Evolutionary conservation across 192 early-diverging fungal genomes (phyloP), one percentile per base, ranked within the genome.

Genomic region (Spizellomyces punctatus): DNA sequence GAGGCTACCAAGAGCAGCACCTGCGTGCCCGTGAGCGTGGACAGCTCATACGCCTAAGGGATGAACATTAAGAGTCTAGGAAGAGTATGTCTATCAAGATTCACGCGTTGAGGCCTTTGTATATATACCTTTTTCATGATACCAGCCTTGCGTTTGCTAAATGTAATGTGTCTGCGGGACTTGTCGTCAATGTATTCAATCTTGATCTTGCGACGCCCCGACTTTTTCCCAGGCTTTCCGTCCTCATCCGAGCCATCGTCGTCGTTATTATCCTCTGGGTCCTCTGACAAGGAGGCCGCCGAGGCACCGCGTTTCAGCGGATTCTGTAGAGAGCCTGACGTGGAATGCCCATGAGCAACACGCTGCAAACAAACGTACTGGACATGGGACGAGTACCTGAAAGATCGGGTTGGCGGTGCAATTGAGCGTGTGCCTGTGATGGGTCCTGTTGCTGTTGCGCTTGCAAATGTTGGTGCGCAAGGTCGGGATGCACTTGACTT

Each of bases 151-250:
- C 96, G 88, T 78, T 98, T 98, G 74, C 88, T 90, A 70, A 98
- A 96, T 5, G 96, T 96, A 70, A 96, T 96, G 76, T 95, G 94
- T 57, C 96, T 89, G 69, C 94, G 81, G 63, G 87, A 90, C 82
- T 96, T 95, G 77, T 96, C 96, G 57, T 94, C 91, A 57, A 98
- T 98, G 69, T 92, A 95, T 74, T 95, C 93, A 76, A 98, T 98
- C 78, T 95, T 95, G 79, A 98, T 95, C 81, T 96, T 96, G 77
- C 95, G 87, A 58, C 95, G 86, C 5, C 94, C 94, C 43, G 89
- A 81, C 5, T 90, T 87, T 64, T 83, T 82, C 4, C 57, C 67
- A 43, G 73, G 75, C 62, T 88, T 87, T 19, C 85, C 88, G 52
- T 85, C 89, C 6, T 84, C 86, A 5, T 93, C 93, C 8, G 86